Conservation (phyloP, 805 yeast species). For the Priceomyces medius region DNA sequence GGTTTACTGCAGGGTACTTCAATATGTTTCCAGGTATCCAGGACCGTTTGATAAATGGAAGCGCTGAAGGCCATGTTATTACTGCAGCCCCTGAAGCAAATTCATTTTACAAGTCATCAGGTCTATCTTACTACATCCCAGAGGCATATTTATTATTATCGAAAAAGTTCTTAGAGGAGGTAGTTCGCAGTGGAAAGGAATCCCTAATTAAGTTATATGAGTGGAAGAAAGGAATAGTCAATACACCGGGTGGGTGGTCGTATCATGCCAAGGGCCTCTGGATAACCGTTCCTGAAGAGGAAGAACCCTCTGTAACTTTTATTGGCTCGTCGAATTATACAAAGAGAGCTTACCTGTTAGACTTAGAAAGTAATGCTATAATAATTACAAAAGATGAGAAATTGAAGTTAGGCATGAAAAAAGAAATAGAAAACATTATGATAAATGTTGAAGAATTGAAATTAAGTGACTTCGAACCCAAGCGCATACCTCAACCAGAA, state of each 20-base stretch:
- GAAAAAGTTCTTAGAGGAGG: conserved; percentile 58
- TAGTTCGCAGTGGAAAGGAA: conserved; percentile 40
- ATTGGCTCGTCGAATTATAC: conserved; percentile 95
- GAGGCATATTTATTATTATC: conserved; percentile 82
- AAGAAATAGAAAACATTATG: conserved; percentile 63
- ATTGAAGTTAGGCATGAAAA: conserved; percentile 55
- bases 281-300: conserved; percentile 61
- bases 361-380: conserved; percentile 84
- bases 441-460: conserved; percentile 51
- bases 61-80: conserved; percentile 66
- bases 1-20: conserved; percentile 95
- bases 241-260: conserved; percentile 87
- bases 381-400: conserved; percentile 66
- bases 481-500: conserved; percentile 12
- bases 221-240: conserved; percentile 86
- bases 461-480: conserved; percentile 57
- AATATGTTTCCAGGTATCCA: conserved; percentile 80
- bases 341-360: conserved; percentile 80
- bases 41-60: conserved; percentile 53
- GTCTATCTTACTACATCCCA: conserved; percentile 79
- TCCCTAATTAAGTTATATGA: conserved; percentile 60
- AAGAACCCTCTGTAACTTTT: conserved; percentile 68
- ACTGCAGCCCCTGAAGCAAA: conserved; percentile 95
- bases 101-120: conserved; percentile 83
- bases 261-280: conserved; percentile 97